These are phyloP conservation scores for Penicillium longicatenatum DNA, from an alignment of 495 filamentous ascomycete genomes.

Conservation along the genomic window DNA sequence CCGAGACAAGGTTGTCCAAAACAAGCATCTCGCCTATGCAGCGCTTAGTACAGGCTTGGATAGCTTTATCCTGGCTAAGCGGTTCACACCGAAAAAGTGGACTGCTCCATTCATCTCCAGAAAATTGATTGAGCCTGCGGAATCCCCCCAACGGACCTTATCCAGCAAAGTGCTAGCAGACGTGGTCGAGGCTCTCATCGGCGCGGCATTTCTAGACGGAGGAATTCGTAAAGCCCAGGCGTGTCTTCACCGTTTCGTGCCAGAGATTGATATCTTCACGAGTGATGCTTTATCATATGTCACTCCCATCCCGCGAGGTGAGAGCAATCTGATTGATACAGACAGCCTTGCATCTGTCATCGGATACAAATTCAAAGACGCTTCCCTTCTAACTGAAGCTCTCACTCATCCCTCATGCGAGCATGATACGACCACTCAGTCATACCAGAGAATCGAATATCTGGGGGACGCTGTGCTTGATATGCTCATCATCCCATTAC, in stretches of 20 bases:
- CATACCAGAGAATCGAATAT: conserved; percentile 88
- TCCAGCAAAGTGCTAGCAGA: conserved; percentile 87
- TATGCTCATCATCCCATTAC: conserved; percentile 62
- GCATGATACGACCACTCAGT: conserved; percentile 52
- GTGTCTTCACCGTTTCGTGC: conserved; percentile 68
- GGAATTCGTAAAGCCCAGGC: conserved; percentile 59
- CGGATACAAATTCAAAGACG: conserved; percentile 68
- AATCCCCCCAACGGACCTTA: conserved; percentile 37
- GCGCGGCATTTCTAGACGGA: conserved; percentile 73
- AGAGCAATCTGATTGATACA: conserved; percentile 15
- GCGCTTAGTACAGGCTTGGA: conserved; percentile 67
- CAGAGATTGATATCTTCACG: conserved; percentile 48
- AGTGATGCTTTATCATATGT: conserved; percentile 3
- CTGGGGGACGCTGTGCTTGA: conserved; percentile 89
- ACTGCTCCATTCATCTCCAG: conserved; percentile 60
- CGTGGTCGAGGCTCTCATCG: conserved; percentile 84
- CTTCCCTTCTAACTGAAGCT: conserved; percentile 75
- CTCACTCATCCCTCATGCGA: conserved; percentile 79
- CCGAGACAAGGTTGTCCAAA: conserved; percentile 73
- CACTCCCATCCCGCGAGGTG: background rate
- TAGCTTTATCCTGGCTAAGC: conserved; percentile 68
- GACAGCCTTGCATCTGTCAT: conserved; percentile 23
- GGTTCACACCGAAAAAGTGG: conserved; percentile 75
- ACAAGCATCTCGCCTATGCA: conserved; percentile 65
- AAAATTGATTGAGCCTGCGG: too few species aligned